phyloP scores from a whole-genome alignment of 1,139 yeast species.

The Dujonia santamariae region DNA sequence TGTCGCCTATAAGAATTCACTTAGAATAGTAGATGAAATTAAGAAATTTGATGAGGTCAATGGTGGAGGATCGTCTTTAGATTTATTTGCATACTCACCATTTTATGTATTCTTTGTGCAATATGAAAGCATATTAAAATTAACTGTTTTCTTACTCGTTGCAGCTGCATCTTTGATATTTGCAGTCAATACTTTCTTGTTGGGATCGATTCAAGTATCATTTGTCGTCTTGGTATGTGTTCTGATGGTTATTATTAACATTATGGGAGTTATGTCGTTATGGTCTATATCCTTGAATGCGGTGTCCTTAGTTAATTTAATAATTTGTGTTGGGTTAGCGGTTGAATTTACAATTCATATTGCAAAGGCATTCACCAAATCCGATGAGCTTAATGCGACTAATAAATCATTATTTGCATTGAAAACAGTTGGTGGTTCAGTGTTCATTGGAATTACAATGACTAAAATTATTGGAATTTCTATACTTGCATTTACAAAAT shows the following conservation, averaged over 20 bases:
- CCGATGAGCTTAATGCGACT: not conserved
- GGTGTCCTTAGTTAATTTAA: constrained; percentile 79
- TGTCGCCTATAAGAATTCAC: constrained; percentile 69
- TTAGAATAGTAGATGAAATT: constrained; percentile 65
- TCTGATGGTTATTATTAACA: constrained; percentile 60
- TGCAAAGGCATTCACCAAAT: constrained; percentile 64
- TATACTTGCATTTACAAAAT: constrained; percentile 81
- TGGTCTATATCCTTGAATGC: constrained; percentile 84
- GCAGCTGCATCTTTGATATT: constrained; percentile 58
- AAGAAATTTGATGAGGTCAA: constrained; percentile 18
- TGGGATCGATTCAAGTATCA: constrained; percentile 69
- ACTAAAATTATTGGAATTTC: constrained; percentile 87
- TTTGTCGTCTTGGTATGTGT: constrained; percentile 57
- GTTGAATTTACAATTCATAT: constrained; percentile 92
- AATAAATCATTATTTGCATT: constrained; percentile 58
- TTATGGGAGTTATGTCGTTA: constrained; percentile 77
- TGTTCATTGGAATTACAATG: constrained; percentile 82
- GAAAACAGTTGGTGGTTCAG: constrained; percentile 78
- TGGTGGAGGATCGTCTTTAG: constrained; percentile 30
- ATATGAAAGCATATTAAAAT: constrained; percentile 58
- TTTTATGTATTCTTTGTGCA: constrained; percentile 92
- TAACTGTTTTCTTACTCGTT: constrained; percentile 55
- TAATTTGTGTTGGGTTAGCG: constrained; percentile 88
- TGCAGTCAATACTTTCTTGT: constrained; percentile 49
- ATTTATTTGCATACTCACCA: constrained; percentile 88